A percentile compares a stretch with the other conserved stretches of the same genome.
Conservation (phyloP, 495 filamentous ascomycete genomes). For the Tirmania nivea region DNA sequence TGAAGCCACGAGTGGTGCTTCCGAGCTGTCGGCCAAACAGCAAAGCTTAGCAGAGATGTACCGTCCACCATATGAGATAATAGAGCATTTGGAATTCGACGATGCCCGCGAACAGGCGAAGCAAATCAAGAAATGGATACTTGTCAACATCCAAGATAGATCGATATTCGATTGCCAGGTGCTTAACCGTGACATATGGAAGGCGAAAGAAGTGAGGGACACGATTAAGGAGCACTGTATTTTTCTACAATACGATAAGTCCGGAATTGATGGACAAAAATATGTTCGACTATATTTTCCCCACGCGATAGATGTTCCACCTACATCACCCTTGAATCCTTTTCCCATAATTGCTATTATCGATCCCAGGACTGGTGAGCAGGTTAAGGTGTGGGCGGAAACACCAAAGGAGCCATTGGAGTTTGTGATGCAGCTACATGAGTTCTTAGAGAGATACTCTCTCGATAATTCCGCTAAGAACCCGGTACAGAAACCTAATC, state of each 20-base stretch:
- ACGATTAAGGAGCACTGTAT: constrained; percentile 81
- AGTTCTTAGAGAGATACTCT: constrained; percentile 91
- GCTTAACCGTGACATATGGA: constrained; percentile 90
- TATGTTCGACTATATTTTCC: constrained; percentile 86
- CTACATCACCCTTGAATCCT: constrained; percentile 4
- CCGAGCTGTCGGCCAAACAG: constrained; percentile 44
- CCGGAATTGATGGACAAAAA: constrained; percentile 47
- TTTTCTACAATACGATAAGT: constrained; percentile 78
- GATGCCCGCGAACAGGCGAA: constrained; percentile 63
- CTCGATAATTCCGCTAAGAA: constrained; percentile 72
- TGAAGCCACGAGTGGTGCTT: constrained; percentile 49
- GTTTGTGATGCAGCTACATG: constrained; percentile 75
- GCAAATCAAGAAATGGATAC: constrained; percentile 71
- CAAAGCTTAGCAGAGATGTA: constrained; percentile 71
- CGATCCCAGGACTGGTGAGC: constrained; percentile 87
- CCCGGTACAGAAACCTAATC: constrained; percentile 45
- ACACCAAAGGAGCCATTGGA: constrained; percentile 52
- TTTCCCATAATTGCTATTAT: constrained; percentile 93
- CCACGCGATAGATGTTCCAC: constrained; percentile 33
- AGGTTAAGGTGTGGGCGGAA: constrained; percentile 90
- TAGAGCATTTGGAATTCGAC: constrained; percentile 53
- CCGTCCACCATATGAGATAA: constrained; percentile 73
- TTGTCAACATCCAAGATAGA: constrained; percentile 86
- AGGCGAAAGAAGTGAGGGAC: constrained; percentile 49
- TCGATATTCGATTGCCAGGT: constrained; percentile 81